A percentile compares a stretch with the other conserved stretches of the same genome.
Evolutionary conservation across 169 alveolate genomes (phyloP).

Genomic region (Plasmodium gonderi): DNA sequence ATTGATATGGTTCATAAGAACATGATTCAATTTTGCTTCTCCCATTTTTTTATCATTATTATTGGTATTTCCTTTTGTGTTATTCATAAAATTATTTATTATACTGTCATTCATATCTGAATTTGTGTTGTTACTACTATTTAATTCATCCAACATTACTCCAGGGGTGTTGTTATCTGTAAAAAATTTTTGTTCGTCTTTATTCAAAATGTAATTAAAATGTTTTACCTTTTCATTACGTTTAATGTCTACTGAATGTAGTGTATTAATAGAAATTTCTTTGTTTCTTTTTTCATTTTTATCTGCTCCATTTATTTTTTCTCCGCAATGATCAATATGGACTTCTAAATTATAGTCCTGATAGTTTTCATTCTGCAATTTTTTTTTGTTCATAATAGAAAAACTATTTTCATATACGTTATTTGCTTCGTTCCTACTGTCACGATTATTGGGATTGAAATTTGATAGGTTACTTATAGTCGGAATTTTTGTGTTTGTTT

Average conservation of each 20-base stretch:
- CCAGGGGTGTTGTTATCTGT: neutral
- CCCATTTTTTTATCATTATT: neutral
- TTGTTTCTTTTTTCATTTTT: neutral
- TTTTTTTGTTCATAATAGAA: neutral
- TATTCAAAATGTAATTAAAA: neutral
- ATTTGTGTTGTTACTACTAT: neutral
- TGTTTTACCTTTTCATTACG: neutral
- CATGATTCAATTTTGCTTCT: neutral
- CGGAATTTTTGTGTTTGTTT: neutral
- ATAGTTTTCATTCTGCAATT: neutral
- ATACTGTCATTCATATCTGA: slow-evolving; percentile 5
- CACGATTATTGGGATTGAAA: neutral
- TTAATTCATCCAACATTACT: neutral
- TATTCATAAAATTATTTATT: slow-evolving; percentile 30
- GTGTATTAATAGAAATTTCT: neutral
- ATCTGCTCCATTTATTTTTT: neutral
- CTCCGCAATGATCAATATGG: neutral
- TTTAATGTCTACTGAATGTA: neutral
- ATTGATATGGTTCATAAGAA: neutral
- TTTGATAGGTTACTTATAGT: neutral
- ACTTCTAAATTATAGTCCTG: neutral
- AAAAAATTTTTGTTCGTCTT: neutral
- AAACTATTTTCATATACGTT: neutral
- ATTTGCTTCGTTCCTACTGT: neutral
- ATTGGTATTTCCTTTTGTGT: neutral